Conservation (phyloP, 2,329 filamentous ascomycete genomes). For the Diaporthe amygdali region DNA sequence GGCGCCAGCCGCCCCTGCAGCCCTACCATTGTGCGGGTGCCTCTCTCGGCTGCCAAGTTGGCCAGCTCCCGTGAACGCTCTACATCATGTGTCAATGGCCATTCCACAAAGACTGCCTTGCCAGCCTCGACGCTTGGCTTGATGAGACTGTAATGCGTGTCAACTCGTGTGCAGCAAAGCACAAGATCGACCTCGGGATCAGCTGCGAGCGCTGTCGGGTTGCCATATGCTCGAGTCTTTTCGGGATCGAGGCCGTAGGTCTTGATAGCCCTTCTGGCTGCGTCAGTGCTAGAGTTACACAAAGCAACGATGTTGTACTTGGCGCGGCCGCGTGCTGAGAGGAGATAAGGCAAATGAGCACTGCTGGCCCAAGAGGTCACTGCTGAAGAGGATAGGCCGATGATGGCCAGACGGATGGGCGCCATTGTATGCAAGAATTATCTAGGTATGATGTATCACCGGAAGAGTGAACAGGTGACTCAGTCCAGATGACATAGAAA, state of each 20-base stretch:
- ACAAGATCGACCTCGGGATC: conserved; percentile 60
- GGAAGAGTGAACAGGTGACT: too few species aligned
- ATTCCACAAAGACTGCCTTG: conserved; percentile 61
- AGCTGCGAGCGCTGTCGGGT: conserved; percentile 51
- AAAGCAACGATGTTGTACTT: conserved; percentile 57
- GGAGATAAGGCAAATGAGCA: conserved; percentile 66
- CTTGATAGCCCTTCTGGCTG: conserved; percentile 48
- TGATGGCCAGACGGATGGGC: conserved; percentile 61
- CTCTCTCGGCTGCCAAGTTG: conserved; percentile 33
- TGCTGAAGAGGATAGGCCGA: conserved; percentile 61
- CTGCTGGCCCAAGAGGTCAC: conserved; percentile 57
- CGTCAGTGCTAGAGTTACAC: conserved; percentile 52
- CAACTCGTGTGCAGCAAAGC: conserved; percentile 58
- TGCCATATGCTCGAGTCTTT: conserved; percentile 53
- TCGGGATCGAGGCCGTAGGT: conserved; percentile 45
- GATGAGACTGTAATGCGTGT: conserved; percentile 53
- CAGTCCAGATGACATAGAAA: not conserved
- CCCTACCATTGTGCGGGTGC: conserved; percentile 48
- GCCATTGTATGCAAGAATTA: conserved; percentile 34
- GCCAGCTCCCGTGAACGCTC: conserved; percentile 47
- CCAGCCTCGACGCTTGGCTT: conserved; percentile 55
- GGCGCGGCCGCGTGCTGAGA: conserved; percentile 46
- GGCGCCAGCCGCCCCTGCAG: conserved; percentile 57
- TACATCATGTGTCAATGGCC: conserved; percentile 57
- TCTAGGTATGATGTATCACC: too few species aligned